Evolutionary conservation across 2,329 filamentous ascomycete species (phyloP), one percentile per base, ranked within the genome.

Genomic region (Fusarium aywerte): DNA sequence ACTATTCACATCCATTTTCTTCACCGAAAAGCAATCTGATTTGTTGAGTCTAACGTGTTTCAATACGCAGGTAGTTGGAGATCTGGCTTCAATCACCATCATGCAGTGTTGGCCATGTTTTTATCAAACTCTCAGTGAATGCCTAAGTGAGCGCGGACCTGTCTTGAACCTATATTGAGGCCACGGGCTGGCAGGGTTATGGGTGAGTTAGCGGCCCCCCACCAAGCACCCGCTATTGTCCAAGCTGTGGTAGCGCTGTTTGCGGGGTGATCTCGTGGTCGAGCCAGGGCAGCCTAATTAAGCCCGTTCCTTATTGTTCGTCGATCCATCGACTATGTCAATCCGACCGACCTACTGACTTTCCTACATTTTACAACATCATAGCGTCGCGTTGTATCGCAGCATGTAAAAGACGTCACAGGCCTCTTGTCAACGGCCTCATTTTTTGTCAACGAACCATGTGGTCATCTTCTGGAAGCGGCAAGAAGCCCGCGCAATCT

Each of bases 401-500:
- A 78, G 65, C 68, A 78, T 78, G 76, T 76, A 52, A 65, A 68
- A 56, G 48, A 60, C 69, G 53, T 69, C 71, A 57, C 67, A 61
- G 51, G 49, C 65, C 65, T 58, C 56, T 70, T 61, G 59, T 47
- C 15, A 71, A 70, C 69, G 70, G 73, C 73, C 69, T 67, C 65
- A 66, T 57, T 27, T 32, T 39, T 50, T n/a, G 39, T 50, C 13
- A 58, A 73, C 75, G 80, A 74, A 67, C 21, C 47, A 90, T 90
- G 87, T 90, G 89, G 80, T 86, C 87, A 67, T 89, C 87, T 72
- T 88, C 87, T 68, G 84, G 84, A 72, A 84, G 85, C 80, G 82
- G 85, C 80, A 91, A 91, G 83, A 93, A 92, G 82, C 83, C 86
- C 70, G 83, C 85, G 69, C 87, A 90, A 76, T 90, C 92, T 87